Conservation (phyloP, 495 filamentous ascomycete species). For the Penicillium bialowiezense region DNA sequence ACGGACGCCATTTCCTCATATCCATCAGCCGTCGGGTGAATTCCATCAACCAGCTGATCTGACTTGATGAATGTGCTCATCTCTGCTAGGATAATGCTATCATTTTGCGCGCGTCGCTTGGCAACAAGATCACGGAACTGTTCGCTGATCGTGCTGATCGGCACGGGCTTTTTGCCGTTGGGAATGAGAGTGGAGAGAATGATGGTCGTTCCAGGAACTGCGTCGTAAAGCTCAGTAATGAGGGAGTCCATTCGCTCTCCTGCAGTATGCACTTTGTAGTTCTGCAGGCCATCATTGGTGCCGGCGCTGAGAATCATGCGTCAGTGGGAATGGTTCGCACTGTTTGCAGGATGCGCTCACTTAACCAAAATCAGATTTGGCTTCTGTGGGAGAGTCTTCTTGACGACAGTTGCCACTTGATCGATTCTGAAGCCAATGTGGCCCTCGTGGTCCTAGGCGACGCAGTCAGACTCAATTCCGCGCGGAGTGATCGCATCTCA, state of each 20-base stretch:
- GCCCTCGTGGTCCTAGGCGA: conserved; percentile 42
- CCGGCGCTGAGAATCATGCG: conserved; percentile 28
- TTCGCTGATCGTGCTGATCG: conserved; percentile 33
- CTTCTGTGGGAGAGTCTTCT: conserved; percentile 26
- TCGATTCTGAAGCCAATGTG: conserved; percentile 47
- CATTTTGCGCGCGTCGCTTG: conserved; percentile 22
- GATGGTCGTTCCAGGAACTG: conserved; percentile 42
- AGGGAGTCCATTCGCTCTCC: conserved; percentile 30
- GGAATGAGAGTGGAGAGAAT: conserved; percentile 49
- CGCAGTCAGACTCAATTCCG: neutral
- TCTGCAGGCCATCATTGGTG: conserved; percentile 47
- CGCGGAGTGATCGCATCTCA: neutral
- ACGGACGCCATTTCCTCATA: conserved; percentile 54
- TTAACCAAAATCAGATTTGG: conserved; percentile 51
- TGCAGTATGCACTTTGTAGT: conserved; percentile 25
- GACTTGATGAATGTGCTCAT: conserved; percentile 37
- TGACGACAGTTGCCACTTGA: conserved; percentile 36
- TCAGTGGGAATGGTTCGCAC: neutral
- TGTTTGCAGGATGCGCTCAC: conserved; percentile 7
- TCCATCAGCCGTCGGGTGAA: conserved; percentile 48
- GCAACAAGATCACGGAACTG: conserved; percentile 34
- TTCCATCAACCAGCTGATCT: conserved; percentile 43
- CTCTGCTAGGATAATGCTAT: conserved; percentile 46
- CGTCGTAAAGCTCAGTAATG: conserved; percentile 32
- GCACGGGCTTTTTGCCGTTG: conserved; percentile 18